These are phyloP conservation scores for Cutaneotrichosporon mucoides DNA, from an alignment of 1,284 basidiomycete genomes.

Conservation along the genomic window DNA sequence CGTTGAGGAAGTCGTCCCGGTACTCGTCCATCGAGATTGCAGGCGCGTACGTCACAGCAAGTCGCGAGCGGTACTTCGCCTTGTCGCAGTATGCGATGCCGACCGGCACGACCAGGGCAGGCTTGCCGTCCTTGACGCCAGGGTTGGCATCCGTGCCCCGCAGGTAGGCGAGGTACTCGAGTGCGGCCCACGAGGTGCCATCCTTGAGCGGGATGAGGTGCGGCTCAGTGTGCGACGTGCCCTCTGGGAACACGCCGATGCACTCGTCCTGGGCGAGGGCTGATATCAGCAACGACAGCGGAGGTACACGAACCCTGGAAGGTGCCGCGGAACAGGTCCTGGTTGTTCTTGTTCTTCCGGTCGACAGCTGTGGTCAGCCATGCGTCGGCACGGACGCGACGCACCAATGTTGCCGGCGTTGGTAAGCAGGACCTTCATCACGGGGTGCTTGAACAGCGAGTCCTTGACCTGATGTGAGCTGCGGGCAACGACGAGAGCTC, in stretches of 20 bases:
- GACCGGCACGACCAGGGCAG: constrained; percentile 68
- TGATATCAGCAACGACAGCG: constrained; percentile 1
- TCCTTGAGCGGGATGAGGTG: constrained; percentile 91
- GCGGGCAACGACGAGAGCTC: constrained; percentile 47
- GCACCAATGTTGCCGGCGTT: constrained; percentile 78
- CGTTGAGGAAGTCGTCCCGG: constrained; percentile 70
- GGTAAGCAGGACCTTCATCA: constrained; percentile 67
- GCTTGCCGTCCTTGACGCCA: constrained; percentile 48
- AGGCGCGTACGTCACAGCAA: constrained; percentile 63
- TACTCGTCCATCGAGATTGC: constrained; percentile 73
- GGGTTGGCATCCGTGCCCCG: constrained; percentile 51
- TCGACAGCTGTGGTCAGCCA: constrained; percentile 63
- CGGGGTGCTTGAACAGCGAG: constrained; percentile 70
- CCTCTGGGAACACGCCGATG: constrained; percentile 92
- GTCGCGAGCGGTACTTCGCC: constrained; percentile 78
- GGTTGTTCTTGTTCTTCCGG: constrained; percentile 83
- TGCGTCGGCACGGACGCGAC: background rate
- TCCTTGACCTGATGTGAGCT: constrained; percentile 48
- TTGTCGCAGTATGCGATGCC: constrained; percentile 94
- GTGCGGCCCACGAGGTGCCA: constrained; percentile 89
- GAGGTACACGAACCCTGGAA: constrained; percentile 57
- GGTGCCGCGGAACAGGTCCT: constrained; percentile 81
- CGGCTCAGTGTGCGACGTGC: constrained; percentile 70
- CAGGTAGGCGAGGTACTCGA: constrained; percentile 83
- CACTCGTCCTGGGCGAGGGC: constrained; percentile 70